These are phyloP conservation scores for Tuctoria greenei DNA, from an alignment of 176 grass and related monocot species.

Conservation along the genomic window DNA sequence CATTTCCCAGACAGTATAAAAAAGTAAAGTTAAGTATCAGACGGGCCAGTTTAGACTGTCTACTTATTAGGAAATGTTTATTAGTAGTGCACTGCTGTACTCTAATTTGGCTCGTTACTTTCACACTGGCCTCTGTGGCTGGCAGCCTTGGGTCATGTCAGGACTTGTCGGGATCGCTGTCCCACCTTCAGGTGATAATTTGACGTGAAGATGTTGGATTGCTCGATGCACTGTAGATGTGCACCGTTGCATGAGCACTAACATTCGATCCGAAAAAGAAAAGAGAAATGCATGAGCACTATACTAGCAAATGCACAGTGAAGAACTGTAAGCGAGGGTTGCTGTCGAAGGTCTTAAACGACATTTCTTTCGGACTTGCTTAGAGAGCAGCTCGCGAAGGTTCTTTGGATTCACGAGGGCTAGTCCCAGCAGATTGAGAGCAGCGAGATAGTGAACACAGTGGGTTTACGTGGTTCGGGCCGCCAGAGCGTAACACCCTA, in stretches of 20 bases:
- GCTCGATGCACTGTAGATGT: not conserved
- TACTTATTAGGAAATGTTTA: not conserved
- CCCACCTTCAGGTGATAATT: constrained; percentile 28
- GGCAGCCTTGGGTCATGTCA: constrained; percentile 26
- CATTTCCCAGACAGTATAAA: not conserved
- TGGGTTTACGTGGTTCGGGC: no score
- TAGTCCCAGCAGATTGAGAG: no score
- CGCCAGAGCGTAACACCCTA: no score
- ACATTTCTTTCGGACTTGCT: no score
- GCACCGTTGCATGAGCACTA: constrained; percentile 6
- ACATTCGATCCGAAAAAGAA: not conserved
- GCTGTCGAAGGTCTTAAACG: no score
- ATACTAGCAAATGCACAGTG: not conserved
- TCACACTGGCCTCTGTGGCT: constrained; percentile 17
- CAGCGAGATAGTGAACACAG: no score
- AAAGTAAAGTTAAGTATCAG: not conserved
- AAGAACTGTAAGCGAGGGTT: not conserved
- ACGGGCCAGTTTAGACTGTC: not conserved
- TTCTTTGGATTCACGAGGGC: no score
- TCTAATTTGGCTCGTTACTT: not conserved
- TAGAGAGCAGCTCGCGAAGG: no score
- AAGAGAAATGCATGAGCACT: not conserved
- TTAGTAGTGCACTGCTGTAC: not conserved
- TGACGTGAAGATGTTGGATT: not conserved
- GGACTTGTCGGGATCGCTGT: constrained; percentile 14